phyloP scores from a whole-genome alignment of 257 asterid species.

The Orobanche coerulescens region DNA sequence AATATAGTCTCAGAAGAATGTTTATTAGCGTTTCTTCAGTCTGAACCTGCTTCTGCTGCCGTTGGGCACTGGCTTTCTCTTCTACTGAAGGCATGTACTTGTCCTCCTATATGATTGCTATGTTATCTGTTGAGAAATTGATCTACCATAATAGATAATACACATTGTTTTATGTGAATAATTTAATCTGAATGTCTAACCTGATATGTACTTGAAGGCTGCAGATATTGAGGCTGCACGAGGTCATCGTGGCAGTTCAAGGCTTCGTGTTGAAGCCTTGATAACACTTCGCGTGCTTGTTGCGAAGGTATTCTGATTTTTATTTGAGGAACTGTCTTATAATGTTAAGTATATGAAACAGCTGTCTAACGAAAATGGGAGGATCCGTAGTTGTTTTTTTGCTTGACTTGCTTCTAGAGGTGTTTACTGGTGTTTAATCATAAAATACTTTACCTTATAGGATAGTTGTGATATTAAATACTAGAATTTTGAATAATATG shows the following conservation, averaged over 20 bases:
- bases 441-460: not conserved
- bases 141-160: constrained; percentile 3
- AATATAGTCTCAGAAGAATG: constrained; percentile 43
- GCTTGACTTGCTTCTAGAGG: constrained; percentile 4
- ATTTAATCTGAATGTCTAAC: constrained; percentile 25
- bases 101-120: constrained; percentile 19
- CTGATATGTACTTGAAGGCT: constrained; percentile 54
- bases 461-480: not conserved
- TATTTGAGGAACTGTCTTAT: constrained; percentile 12
- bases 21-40: constrained; percentile 73
- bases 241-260: constrained; percentile 87
- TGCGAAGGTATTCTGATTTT: constrained; percentile 57
- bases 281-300: constrained; percentile 69
- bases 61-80: constrained; percentile 98
- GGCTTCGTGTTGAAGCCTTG: constrained; percentile 80
- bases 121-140: constrained; percentile 1
- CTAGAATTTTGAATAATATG: not conserved
- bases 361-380: constrained; percentile 3
- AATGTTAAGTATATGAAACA: not conserved
- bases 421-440: not conserved
- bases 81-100: constrained; percentile 68
- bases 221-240: constrained; percentile 82
- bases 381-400: constrained; percentile 3
- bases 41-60: constrained; percentile 85
- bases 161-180: not conserved